These are phyloP conservation scores for Pythium biforme DNA, from an alignment of 352 stramenopile species.

Conservation along the genomic window DNA sequence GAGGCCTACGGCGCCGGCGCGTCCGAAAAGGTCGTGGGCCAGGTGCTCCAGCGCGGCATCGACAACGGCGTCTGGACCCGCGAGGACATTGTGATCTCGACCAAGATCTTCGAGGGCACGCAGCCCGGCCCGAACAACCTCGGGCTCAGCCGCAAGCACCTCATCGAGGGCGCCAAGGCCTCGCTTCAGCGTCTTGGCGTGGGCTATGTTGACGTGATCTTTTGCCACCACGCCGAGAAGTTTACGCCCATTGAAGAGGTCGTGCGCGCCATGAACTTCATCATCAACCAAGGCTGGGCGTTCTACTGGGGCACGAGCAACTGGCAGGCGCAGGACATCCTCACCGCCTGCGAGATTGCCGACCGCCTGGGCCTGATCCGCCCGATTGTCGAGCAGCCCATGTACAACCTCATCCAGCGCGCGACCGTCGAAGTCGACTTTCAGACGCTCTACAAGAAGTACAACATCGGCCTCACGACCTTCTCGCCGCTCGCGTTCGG, in stretches of 20 bases:
- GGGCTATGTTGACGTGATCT: conserved; percentile 50
- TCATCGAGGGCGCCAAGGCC: conserved; percentile 48
- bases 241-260: conserved; percentile 41
- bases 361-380: conserved; percentile 31
- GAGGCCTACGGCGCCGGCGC: conserved; percentile 37
- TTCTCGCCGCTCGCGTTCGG: conserved; percentile 47
- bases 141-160: conserved; percentile 43
- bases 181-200: conserved; percentile 42
- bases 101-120: conserved; percentile 57
- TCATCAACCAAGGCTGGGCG: conserved; percentile 44
- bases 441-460: conserved; percentile 37
- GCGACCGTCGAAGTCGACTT: conserved; percentile 47
- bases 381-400: conserved; percentile 42
- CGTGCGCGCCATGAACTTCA: conserved; percentile 49
- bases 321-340: conserved; percentile 48
- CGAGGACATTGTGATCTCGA: conserved; percentile 60
- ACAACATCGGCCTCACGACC: conserved; percentile 43
- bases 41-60: conserved; percentile 32
- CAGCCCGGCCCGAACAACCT: conserved; percentile 26
- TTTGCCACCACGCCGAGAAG: conserved; percentile 36
- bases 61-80: conserved; percentile 28
- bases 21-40: conserved; percentile 38
- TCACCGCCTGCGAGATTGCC: conserved; percentile 40
- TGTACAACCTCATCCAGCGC: conserved; percentile 59
- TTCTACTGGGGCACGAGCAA: conserved; percentile 56